Evolutionary conservation across 306 rosid species (phyloP).

Genomic region (Trifolium dubium): DNA sequence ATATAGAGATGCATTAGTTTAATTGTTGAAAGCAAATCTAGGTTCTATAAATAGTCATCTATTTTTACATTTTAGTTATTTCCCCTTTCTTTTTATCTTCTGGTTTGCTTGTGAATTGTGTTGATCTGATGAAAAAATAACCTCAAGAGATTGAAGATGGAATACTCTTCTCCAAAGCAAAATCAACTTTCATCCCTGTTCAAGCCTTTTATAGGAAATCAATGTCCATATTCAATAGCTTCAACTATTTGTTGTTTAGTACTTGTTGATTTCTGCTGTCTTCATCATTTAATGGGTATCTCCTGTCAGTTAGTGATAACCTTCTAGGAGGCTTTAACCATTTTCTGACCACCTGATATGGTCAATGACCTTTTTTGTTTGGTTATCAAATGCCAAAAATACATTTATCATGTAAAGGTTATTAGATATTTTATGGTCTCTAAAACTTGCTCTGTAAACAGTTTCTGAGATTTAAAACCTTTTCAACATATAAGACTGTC

Average conservation of each 20-base stretch:
- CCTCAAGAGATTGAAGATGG: slow-evolving; percentile 14
- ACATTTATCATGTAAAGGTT: slow-evolving; percentile 1
- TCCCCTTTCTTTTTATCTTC: slow-evolving; percentile 26
- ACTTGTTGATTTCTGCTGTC: slow-evolving; percentile 11
- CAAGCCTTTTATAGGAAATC: slow-evolving; percentile 38
- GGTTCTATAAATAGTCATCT: slow-evolving; percentile 22
- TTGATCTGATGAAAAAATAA: slow-evolving; percentile 16
- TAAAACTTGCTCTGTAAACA: slow-evolving; percentile 20
- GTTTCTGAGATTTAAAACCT: slow-evolving; percentile 24
- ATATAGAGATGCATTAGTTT: slow-evolving; percentile 18
- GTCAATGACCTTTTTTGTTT: slow-evolving; percentile 16
- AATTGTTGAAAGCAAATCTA: slow-evolving; percentile 20
- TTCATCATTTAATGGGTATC: slow-evolving; percentile 13
- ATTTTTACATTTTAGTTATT: slow-evolving; percentile 11
- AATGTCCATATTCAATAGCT: slow-evolving; percentile 16
- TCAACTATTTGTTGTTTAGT: slow-evolving; percentile 10
- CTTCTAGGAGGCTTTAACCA: slow-evolving; percentile 18
- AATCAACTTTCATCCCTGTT: neutral
- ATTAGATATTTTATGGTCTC: slow-evolving; percentile 19
- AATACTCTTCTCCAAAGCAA: slow-evolving; percentile 19
- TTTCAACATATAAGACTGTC: slow-evolving; percentile 3
- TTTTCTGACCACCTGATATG: slow-evolving; percentile 28
- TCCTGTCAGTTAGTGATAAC: slow-evolving; percentile 23
- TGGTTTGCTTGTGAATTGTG: slow-evolving; percentile 25
- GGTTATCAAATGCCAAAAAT: slow-evolving; percentile 16